These are phyloP conservation scores for Boletales sp. DNA, from an alignment of 768 basidiomycete genomes.

Conservation along the genomic window DNA sequence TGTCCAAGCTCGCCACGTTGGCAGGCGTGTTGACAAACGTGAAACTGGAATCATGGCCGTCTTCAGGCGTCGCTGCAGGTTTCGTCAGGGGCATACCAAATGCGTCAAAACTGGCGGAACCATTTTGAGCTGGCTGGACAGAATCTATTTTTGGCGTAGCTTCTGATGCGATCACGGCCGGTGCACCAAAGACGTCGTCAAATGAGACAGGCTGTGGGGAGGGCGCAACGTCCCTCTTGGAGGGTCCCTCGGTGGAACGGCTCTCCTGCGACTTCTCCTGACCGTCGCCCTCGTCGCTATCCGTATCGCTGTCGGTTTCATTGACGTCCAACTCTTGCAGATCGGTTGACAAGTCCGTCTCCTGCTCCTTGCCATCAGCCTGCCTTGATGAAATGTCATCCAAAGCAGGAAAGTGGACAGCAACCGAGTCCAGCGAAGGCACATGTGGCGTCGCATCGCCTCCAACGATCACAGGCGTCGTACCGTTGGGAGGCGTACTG, in stretches of 20 bases:
- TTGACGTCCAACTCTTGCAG: slow-evolving; percentile 57
- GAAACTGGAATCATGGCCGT: slow-evolving; percentile 18
- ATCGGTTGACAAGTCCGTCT: slow-evolving; percentile 51
- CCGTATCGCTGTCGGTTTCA: slow-evolving; percentile 52
- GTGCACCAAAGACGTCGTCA: slow-evolving; percentile 54
- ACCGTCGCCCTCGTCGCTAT: slow-evolving; percentile 43
- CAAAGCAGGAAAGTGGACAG: slow-evolving; percentile 36
- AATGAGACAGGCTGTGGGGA: slow-evolving; percentile 34
- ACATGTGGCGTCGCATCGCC: slow-evolving; percentile 14
- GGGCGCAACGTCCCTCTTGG: slow-evolving; percentile 11
- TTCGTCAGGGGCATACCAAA: slow-evolving; percentile 36
- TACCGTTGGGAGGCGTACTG: slow-evolving; percentile 54
- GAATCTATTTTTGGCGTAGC: slow-evolving; percentile 17
- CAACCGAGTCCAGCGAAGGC: slow-evolving; percentile 25
- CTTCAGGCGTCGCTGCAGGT: slow-evolving; percentile 14
- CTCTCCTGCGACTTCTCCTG: slow-evolving; percentile 26
- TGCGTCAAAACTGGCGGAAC: slow-evolving; percentile 29
- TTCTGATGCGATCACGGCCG: slow-evolving; percentile 18
- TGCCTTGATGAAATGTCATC: slow-evolving; percentile 25
- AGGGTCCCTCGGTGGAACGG: slow-evolving; percentile 11
- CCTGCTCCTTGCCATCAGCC: slow-evolving; percentile 31
- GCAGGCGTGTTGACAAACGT: slow-evolving; percentile 15
- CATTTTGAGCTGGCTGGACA: slow-evolving; percentile 12
- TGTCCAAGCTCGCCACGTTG: slow-evolving; percentile 10
- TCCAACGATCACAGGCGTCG: slow-evolving; percentile 20